phyloP scores from a whole-genome alignment of 306 rosid genomes.

The Malus asiatica region DNA sequence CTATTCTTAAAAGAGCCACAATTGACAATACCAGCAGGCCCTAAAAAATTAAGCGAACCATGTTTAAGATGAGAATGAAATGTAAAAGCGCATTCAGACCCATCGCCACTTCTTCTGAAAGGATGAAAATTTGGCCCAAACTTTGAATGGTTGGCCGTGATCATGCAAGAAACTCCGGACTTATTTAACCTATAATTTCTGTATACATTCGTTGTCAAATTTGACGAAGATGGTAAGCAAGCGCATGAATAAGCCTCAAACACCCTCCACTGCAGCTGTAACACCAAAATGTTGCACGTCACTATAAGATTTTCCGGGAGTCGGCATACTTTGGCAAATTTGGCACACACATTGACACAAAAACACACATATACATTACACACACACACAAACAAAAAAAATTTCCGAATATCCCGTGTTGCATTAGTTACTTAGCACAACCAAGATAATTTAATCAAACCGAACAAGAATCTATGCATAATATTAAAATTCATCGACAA shows the following conservation, averaged over 20 bases:
- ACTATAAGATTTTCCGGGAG: not conserved
- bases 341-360: not conserved
- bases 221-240: constrained; percentile 22
- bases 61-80: constrained; percentile 1
- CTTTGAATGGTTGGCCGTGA: constrained; percentile 9
- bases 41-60: constrained; percentile 13
- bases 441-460: not conserved
- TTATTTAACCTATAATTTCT: constrained; percentile 26
- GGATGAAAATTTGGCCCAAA: constrained; percentile 12
- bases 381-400: not conserved
- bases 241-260: constrained; percentile 25
- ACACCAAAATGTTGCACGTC: constrained; percentile 8
- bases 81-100: constrained; percentile 7
- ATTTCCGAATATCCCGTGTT: not conserved
- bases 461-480: not conserved
- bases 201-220: constrained; percentile 15
- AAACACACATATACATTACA: not conserved
- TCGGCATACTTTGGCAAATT: not conserved
- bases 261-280: constrained; percentile 52
- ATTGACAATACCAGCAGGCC: constrained; percentile 19
- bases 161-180: constrained; percentile 17
- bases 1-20: constrained; percentile 17
- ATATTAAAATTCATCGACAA: not conserved
- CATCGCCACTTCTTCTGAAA: constrained; percentile 14
- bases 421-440: not conserved